phyloP scores from a whole-genome alignment of 225 moss, liverwort and hornwort species.

The Bryum argenteum region DNA sequence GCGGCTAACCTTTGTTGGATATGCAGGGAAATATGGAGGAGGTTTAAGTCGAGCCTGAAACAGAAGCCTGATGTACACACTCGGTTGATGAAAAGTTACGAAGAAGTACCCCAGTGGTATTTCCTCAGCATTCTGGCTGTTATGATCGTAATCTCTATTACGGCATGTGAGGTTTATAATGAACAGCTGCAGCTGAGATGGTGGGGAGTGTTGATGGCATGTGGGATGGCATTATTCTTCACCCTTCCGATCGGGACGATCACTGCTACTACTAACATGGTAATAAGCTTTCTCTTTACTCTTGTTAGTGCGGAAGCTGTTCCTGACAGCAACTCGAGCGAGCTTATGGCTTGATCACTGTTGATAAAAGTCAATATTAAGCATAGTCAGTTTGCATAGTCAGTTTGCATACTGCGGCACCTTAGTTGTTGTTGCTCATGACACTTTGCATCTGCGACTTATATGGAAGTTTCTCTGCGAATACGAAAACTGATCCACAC shows the following conservation, averaged over 20 bases:
- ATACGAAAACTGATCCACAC: not conserved
- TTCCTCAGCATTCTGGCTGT: constrained; percentile 48
- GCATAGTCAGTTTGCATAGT: too few species aligned
- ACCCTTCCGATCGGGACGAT: constrained; percentile 89
- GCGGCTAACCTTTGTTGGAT: constrained; percentile 12
- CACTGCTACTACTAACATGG: constrained; percentile 84
- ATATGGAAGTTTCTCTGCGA: too few species aligned
- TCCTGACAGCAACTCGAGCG: too few species aligned
- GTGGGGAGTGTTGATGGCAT: constrained; percentile 84
- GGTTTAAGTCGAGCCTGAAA: constrained; percentile 50
- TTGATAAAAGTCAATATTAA: too few species aligned
- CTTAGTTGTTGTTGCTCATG: not conserved
- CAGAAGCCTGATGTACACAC: constrained; percentile 74
- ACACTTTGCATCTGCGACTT: not conserved
- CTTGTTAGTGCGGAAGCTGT: too few species aligned
- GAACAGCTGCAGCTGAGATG: constrained; percentile 80
- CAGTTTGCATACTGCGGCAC: too few species aligned
- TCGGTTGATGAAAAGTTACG: constrained; percentile 62
- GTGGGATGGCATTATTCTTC: constrained; percentile 60
- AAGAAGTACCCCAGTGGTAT: constrained; percentile 65
- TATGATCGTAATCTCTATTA: constrained; percentile 49
- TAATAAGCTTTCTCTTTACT: too few species aligned
- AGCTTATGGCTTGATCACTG: constrained; percentile 4
- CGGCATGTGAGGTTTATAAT: constrained; percentile 53
- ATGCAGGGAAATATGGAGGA: constrained; percentile 61